A percentile compares a stretch with the other conserved stretches of the same genome.
Evolutionary conservation across 345 rosid species (phyloP).

Genomic region (Acer campestre): DNA sequence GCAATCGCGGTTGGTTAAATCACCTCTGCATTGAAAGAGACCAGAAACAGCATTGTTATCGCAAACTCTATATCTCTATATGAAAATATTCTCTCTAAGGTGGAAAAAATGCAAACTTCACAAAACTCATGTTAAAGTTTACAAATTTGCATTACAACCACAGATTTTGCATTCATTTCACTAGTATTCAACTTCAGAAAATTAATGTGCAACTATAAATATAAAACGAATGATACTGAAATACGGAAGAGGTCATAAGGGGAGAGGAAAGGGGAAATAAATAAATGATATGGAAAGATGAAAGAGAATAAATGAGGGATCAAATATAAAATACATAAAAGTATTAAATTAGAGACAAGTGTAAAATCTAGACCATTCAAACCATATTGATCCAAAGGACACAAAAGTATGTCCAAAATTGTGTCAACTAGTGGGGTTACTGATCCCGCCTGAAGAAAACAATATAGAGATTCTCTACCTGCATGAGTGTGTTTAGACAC

Average conservation of each 20-base stretch:
- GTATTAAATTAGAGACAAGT: neutral
- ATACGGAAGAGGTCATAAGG: neutral
- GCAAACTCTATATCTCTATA: neutral
- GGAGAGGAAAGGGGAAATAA: neutral
- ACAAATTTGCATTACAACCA: neutral
- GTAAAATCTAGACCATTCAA: too few relatives aligned
- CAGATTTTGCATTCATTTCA: neutral
- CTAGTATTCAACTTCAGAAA: neutral
- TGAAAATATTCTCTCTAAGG: neutral
- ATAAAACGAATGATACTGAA: neutral
- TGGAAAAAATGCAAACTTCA: neutral
- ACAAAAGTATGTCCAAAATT: too few relatives aligned
- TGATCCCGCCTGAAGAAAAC: neutral
- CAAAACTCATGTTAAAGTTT: neutral
- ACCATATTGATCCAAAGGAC: too few relatives aligned
- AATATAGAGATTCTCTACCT: neutral
- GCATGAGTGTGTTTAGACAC: neutral
- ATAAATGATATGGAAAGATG: neutral
- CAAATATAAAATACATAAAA: too few relatives aligned
- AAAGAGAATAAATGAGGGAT: neutral
- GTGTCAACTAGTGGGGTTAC: neutral
- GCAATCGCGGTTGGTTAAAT: constrained; percentile 50
- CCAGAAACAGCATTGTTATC: constrained; percentile 50
- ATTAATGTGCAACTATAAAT: neutral
- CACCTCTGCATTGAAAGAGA: constrained; percentile 68